Evolutionary conservation across 148 eudicot species (phyloP).

Genomic region (Amaranthus hypochondriacus): DNA sequence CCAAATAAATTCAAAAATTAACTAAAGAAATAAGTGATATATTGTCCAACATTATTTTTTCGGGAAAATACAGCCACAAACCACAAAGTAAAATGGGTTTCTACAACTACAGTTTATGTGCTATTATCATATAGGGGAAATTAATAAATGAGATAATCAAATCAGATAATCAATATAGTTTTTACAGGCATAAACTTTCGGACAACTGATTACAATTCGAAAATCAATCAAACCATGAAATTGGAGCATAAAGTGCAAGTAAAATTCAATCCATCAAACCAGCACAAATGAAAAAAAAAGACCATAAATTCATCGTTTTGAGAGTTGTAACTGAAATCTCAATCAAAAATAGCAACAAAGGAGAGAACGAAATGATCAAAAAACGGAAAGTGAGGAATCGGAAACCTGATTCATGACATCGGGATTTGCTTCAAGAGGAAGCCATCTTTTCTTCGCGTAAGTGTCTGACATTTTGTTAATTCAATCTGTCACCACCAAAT

Average conservation of each 20-base stretch:
- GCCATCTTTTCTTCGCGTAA: slow-evolving; percentile 68
- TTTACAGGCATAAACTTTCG: too few relatives aligned
- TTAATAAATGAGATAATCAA: too few relatives aligned
- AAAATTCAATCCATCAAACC: neutral
- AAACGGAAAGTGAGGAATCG: neutral
- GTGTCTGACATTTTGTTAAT: slow-evolving; percentile 34
- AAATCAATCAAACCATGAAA: neutral
- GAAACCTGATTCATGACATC: slow-evolving; percentile 91
- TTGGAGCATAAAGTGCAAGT: slow-evolving; percentile 2
- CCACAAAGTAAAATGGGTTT: too few relatives aligned
- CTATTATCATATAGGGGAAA: too few relatives aligned
- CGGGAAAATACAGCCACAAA: too few relatives aligned
- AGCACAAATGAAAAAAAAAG: slow-evolving; percentile 9
- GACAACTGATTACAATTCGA: neutral
- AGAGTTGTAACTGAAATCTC: neutral
- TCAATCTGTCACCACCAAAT: too few relatives aligned
- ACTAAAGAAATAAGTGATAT: neutral
- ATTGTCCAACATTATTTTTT: too few relatives aligned
- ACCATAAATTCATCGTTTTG: neutral
- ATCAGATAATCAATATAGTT: too few relatives aligned
- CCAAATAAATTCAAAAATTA: slow-evolving; percentile 1
- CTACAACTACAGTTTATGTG: too few relatives aligned
- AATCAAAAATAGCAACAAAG: neutral
- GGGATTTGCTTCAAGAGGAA: slow-evolving; percentile 97
- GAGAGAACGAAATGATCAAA: neutral